Conservation (phyloP, 441 rosid genomes). For the Kokia cookei region DNA sequence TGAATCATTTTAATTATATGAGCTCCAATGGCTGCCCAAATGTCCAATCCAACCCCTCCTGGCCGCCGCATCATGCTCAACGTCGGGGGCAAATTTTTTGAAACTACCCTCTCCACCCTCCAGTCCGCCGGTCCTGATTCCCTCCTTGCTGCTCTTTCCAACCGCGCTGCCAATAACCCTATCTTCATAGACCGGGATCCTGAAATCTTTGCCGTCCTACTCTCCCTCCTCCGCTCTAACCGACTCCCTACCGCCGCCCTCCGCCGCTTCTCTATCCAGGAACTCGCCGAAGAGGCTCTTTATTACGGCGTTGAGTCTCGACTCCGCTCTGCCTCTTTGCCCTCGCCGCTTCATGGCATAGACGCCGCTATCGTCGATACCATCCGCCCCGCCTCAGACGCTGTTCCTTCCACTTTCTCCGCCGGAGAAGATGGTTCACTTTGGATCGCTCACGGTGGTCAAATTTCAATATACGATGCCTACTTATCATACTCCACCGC, state of each 20-base stretch:
- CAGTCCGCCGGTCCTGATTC: constrained; percentile 80
- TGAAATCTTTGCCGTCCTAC: constrained; percentile 76
- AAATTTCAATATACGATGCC: constrained; percentile 75
- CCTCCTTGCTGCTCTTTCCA: constrained; percentile 66
- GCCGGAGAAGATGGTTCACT: constrained; percentile 63
- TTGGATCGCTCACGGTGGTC: constrained; percentile 93
- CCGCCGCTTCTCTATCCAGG: constrained; percentile 65
- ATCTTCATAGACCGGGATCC: constrained; percentile 93
- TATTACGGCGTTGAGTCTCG: constrained; percentile 73
- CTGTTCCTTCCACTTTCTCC: constrained; percentile 55
- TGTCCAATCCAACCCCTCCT: neutral
- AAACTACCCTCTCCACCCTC: constrained; percentile 65
- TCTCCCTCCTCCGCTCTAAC: constrained; percentile 69
- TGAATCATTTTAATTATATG: neutral
- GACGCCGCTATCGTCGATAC: constrained; percentile 67
- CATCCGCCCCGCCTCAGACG: constrained; percentile 60
- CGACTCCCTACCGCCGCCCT: constrained; percentile 59
- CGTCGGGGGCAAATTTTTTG: constrained; percentile 85
- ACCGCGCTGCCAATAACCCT: constrained; percentile 30
- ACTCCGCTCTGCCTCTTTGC: constrained; percentile 57
- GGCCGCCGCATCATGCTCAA: constrained; percentile 61
- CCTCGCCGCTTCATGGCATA: constrained; percentile 59
- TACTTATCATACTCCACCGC: constrained; percentile 52
- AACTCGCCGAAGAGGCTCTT: constrained; percentile 79
- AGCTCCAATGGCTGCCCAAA: constrained; percentile 7